These are phyloP conservation scores for Usnea hakonensis DNA, from an alignment of 495 filamentous ascomycete genomes.

Conservation along the genomic window DNA sequence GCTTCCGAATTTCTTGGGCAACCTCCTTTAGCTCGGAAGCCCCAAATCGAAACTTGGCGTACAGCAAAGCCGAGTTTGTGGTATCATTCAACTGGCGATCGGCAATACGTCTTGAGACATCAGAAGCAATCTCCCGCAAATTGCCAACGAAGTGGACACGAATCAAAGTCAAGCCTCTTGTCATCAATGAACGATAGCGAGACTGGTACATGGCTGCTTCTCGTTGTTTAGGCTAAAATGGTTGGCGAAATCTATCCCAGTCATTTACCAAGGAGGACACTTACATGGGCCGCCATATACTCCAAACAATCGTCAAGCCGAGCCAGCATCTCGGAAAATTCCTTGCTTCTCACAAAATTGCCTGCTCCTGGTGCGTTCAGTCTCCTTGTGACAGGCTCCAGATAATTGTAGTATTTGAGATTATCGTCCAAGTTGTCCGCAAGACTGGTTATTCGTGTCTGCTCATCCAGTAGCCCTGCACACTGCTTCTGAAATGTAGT, in stretches of 20 bases:
- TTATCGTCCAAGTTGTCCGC: constrained; percentile 78
- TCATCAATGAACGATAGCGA: constrained; percentile 60
- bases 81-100: constrained; percentile 68
- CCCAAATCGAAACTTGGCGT: constrained; percentile 68
- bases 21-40: constrained; percentile 59
- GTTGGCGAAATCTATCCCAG: constrained; percentile 16
- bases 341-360: constrained; percentile 69
- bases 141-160: constrained; percentile 76
- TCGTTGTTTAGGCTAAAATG: constrained; percentile 61
- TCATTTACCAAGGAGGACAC: constrained; percentile 25
- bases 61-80: constrained; percentile 65
- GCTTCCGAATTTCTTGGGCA: constrained; percentile 60
- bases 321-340: constrained; percentile 75
- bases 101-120: constrained; percentile 61
- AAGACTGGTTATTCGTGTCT: constrained; percentile 64
- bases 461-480: constrained; percentile 71
- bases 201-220: constrained; percentile 78
- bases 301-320: constrained; percentile 82
- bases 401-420: constrained; percentile 81
- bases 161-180: constrained; percentile 68
- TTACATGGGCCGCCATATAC: constrained; percentile 78
- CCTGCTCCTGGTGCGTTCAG: constrained; percentile 88
- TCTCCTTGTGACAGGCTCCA: constrained; percentile 80
- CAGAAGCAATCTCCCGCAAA: constrained; percentile 60
- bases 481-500: constrained; percentile 86